A percentile compares a stretch with the other conserved stretches of the same genome.
These are phyloP conservation scores for Candida anglica DNA, from an alignment of 805 yeast genomes.

Conservation along the genomic window DNA sequence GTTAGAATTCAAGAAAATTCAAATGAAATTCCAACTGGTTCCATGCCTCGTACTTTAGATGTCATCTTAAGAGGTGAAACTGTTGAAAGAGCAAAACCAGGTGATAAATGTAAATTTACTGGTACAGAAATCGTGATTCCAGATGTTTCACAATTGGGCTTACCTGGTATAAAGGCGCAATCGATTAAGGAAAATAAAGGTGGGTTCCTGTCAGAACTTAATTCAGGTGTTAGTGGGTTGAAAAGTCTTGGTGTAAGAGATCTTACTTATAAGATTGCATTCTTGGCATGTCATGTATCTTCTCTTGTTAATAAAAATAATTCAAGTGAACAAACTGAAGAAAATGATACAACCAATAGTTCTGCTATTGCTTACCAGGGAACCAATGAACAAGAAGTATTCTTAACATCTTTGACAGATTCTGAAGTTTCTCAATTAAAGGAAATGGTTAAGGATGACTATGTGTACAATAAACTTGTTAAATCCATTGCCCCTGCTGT, in stretches of 20 bases:
- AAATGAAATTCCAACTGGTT: constrained; percentile 95
- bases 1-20: constrained; percentile 94
- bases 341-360: constrained; percentile 14
- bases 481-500: constrained; percentile 93
- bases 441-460: constrained; percentile 86
- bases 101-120: constrained; percentile 89
- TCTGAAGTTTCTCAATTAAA: constrained; percentile 82
- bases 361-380: constrained; percentile 34
- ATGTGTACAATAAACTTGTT: constrained; percentile 79
- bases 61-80: constrained; percentile 89
- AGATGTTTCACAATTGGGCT: constrained; percentile 86
- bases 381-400: constrained; percentile 74
- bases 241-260: constrained; percentile 92
- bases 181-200: constrained; percentile 66
- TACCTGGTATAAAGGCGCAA: constrained; percentile 92
- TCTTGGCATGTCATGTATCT: constrained; percentile 85
- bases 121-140: constrained; percentile 96
- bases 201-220: constrained; percentile 62
- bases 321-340: constrained; percentile 15
- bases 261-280: constrained; percentile 85
- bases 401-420: constrained; percentile 71
- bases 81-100: constrained; percentile 95
- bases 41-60: constrained; percentile 96
- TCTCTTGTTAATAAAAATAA: constrained; percentile 44
- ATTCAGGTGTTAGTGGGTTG: constrained; percentile 85